Percentiles rank a stretch among this genome's conserved stretches.
Evolutionary conservation across 306 rosid genomes (phyloP).

Genomic region (Prunus fruticosa): DNA sequence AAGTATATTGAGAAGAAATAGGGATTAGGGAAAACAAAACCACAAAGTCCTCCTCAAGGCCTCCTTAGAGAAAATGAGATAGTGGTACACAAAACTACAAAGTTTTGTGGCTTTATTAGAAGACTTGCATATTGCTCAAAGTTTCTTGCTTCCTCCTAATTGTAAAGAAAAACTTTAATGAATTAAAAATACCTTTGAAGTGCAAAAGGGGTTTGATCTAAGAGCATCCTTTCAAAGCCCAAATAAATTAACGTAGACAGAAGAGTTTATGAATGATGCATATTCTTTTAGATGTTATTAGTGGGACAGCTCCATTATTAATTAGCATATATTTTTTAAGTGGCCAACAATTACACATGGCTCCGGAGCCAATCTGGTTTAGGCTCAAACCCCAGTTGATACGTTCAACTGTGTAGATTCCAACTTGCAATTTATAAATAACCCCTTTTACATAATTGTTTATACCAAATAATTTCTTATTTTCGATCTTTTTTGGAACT

Average conservation of each 20-base stretch:
- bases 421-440: not conserved
- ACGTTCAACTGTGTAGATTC: not conserved
- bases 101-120: not conserved
- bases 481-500: not conserved
- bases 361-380: slow-evolving; percentile 1
- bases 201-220: not conserved
- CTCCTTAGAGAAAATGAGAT: too few species aligned
- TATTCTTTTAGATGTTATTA: slow-evolving; percentile 7
- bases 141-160: not conserved
- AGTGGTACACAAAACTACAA: too few species aligned
- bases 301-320: slow-evolving; percentile 11
- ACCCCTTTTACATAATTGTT: not conserved
- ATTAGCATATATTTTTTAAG: not conserved
- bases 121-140: not conserved
- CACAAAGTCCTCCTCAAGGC: too few species aligned
- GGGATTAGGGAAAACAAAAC: too few species aligned
- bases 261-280: not conserved
- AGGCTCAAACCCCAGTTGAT: not conserved
- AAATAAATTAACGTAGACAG: not conserved
- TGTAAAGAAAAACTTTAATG: not conserved
- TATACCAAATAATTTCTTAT: not conserved
- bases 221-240: not conserved
- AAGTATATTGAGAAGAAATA: too few species aligned
- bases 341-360: slow-evolving; percentile 31
- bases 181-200: not conserved